phyloP scores from a whole-genome alignment of 352 stramenopile genomes.

The Hyphochytrium catenoides region DNA sequence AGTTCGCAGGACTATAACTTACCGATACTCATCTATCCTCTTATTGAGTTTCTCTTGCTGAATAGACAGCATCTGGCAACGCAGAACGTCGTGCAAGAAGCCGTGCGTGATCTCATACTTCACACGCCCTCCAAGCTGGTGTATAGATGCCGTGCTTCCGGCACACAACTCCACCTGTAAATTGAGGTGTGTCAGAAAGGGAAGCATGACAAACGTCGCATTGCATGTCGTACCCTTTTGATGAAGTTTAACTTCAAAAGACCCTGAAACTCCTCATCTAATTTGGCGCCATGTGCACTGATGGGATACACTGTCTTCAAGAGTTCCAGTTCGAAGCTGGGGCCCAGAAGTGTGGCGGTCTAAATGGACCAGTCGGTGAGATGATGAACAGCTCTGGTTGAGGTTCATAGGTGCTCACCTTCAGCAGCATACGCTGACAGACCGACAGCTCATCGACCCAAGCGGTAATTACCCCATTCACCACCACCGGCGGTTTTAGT shows the following conservation, averaged over 20 bases:
- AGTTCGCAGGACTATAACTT: too few species aligned
- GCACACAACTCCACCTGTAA: too few species aligned
- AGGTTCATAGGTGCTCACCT: constrained; percentile 9
- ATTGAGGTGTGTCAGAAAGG: too few species aligned
- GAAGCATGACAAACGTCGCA: too few species aligned
- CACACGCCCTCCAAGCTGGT: too few species aligned
- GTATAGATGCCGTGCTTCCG: too few species aligned
- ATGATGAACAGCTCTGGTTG: too few species aligned
- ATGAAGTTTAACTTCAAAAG: too few species aligned
- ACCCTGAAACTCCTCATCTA: too few species aligned
- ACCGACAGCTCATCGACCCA: constrained; percentile 50
- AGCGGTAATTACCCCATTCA: constrained; percentile 56
- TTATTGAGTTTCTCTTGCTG: constrained; percentile 50
- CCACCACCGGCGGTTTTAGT: constrained; percentile 29
- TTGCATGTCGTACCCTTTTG: too few species aligned
- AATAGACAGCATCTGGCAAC: constrained; percentile 42
- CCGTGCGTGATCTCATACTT: constrained; percentile 61
- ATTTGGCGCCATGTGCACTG: constrained; percentile 28
- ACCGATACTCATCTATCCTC: constrained; percentile 35
- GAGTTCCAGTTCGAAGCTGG: constrained; percentile 40
- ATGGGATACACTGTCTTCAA: constrained; percentile 38
- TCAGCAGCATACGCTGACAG: constrained; percentile 58
- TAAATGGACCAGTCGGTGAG: background rate
- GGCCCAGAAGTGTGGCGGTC: constrained; percentile 46
- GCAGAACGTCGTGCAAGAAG: constrained; percentile 57